Evolutionary conservation across 2,329 filamentous ascomycete species (phyloP), one percentile per base, ranked within the genome.

Genomic region (Pezizomycotina sp.): DNA sequence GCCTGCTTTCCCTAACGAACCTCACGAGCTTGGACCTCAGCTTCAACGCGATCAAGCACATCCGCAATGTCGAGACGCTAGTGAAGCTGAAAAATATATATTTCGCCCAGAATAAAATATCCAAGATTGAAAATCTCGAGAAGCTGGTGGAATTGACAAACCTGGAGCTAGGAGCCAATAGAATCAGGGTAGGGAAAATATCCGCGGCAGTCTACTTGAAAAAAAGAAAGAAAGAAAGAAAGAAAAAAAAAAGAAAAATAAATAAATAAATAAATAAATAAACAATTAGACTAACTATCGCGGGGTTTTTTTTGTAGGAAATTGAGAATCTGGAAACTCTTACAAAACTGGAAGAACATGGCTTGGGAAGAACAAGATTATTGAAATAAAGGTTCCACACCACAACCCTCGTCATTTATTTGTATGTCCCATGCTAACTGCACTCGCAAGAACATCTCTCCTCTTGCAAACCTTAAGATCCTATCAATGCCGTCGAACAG

Each of bases 41-140:
- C 57, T 98, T 93, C 69, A 98, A 98, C 65, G 95, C 95, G 64
- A 86, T 98, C 62, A 93, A 92, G 58, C 84, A 93, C 59, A 92
- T 98, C 62, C 68, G 68, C 40, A 77, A 86, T 51, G 33, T 51
- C 4, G 35, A 43, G 6, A 30, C 33, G 3, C 62, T 98, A 41
- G 75, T 62, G 14, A 68, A 82, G 35, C 67, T 95, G 38, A 77
- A 68, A 45, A 82, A 95, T 49, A 56, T 98, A 3, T 98, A 78
- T 57, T 79, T 98, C 50, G 82, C 95, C 31, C 81, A 92, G 54
- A 95, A 98, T 60, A 89, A 89, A 58, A 92, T 98, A 54, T 68
- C 69, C 48, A 74, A 65, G 36, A 93, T 98, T 51, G 86, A 95
- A 53, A 77, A 76, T 9, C 62, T 98, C 6, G 77, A 83, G 4